Percentiles rank a stretch among this genome's conserved stretches.
phyloP scores from a whole-genome alignment of 306 rosid genomes.

The Prunus kanzakura region DNA sequence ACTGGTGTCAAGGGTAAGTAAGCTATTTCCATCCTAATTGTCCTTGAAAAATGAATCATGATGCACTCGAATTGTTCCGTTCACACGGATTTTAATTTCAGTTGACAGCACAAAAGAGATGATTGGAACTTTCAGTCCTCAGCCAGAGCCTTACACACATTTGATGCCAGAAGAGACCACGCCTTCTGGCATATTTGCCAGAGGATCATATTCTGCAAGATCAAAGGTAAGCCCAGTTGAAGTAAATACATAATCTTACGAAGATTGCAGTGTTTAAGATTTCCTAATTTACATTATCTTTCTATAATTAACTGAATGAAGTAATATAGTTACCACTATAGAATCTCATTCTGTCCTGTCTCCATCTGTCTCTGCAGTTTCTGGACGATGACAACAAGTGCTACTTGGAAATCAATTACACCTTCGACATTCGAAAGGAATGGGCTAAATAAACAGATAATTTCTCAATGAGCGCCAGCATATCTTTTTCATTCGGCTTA shows the following conservation, averaged over 20 bases:
- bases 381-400: slow-evolving; percentile 55
- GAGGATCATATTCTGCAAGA: slow-evolving; percentile 49
- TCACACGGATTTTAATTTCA: slow-evolving; percentile 9
- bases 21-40: not conserved
- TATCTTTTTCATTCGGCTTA: slow-evolving; percentile 14
- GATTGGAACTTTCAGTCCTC: slow-evolving; percentile 60
- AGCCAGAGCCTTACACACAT: slow-evolving; percentile 45
- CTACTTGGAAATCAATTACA: slow-evolving; percentile 54
- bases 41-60: not conserved
- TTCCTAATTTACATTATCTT: not conserved
- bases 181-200: slow-evolving; percentile 50
- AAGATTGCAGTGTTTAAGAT: not conserved
- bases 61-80: not conserved
- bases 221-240: slow-evolving; percentile 34
- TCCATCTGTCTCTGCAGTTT: slow-evolving; percentile 29
- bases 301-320: not conserved
- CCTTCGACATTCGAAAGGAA: slow-evolving; percentile 45
- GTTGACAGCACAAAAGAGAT: slow-evolving; percentile 52
- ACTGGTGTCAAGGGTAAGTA: slow-evolving; percentile 41
- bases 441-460: slow-evolving; percentile 28
- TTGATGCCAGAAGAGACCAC: slow-evolving; percentile 54
- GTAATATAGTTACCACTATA: not conserved
- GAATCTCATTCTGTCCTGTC: slow-evolving; percentile 11
- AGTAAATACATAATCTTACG: not conserved
- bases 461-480: slow-evolving; percentile 1